phyloP scores from a whole-genome alignment of 2,329 filamentous ascomycete genomes.

The Chaetomium sp. region DNA sequence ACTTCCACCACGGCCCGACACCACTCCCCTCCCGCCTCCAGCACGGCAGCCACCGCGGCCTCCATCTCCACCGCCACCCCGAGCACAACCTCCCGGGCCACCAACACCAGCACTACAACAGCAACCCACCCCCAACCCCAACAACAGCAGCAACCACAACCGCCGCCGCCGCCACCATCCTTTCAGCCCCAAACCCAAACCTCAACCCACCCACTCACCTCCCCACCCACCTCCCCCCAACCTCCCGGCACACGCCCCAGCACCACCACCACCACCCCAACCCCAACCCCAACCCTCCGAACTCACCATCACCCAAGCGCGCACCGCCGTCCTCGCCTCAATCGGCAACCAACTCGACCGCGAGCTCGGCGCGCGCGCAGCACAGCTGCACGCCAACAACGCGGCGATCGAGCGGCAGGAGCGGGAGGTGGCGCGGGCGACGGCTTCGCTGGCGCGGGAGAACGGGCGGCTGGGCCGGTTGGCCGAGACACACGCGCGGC shows the following conservation, averaged over 20 bases:
- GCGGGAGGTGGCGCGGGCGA: conserved; percentile 62
- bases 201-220: too few species aligned
- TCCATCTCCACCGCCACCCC: neutral
- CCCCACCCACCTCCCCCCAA: neutral
- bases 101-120: conserved; percentile 1
- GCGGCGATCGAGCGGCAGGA: conserved; percentile 68
- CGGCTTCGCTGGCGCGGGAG: conserved; percentile 62
- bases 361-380: conserved; percentile 67
- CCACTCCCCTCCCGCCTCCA: neutral
- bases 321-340: conserved; percentile 60
- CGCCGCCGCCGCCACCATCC: neutral
- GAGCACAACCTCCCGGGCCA: neutral
- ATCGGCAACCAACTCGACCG: conserved; percentile 71
- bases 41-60: neutral
- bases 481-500: conserved; percentile 62
- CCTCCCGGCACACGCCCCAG: neutral
- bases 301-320: conserved; percentile 58
- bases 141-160: neutral
- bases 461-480: conserved; percentile 66
- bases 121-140: neutral
- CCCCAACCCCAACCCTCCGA: conserved; percentile 41
- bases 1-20: neutral
- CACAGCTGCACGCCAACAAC: conserved; percentile 69
- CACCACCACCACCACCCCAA: neutral
- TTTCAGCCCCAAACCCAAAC: neutral